Evolutionary conservation across 495 filamentous ascomycete genomes (phyloP).

Genomic region (Annulohypoxylon stygium): DNA sequence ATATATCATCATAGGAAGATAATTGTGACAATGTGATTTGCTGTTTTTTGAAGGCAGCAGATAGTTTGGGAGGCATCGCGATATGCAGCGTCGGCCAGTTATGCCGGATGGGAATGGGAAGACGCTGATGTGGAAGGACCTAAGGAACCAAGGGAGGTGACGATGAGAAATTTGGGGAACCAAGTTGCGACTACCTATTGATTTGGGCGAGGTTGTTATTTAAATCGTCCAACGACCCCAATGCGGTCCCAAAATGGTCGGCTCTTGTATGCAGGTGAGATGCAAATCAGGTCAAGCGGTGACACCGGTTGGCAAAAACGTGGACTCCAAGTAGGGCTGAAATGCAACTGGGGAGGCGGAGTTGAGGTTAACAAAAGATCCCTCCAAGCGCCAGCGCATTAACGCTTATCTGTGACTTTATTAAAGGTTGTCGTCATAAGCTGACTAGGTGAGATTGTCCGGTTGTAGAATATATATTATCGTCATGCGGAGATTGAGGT

Average conservation of each 20-base stretch:
- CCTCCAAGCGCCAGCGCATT: conserved; percentile 35
- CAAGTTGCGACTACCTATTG: not conserved
- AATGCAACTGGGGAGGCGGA: conserved; percentile 34
- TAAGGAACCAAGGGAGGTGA: not conserved
- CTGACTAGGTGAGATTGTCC: conserved; percentile 1
- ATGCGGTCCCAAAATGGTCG: conserved; percentile 20
- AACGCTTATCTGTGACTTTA: conserved; percentile 31
- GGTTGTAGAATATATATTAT: conserved; percentile 35
- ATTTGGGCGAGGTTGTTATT: conserved; percentile 16
- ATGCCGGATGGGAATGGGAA: not conserved
- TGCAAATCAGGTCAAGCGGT: conserved; percentile 23
- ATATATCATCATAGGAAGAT: conserved; percentile 92
- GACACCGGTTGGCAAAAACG: conserved; percentile 24
- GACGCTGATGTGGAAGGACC: conserved; percentile 5
- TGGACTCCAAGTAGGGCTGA: conserved; percentile 31
- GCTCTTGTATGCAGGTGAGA: conserved; percentile 40
- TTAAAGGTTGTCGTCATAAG: conserved; percentile 45
- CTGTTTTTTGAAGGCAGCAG: conserved; percentile 68
- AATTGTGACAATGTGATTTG: conserved; percentile 87
- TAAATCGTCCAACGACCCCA: conserved; percentile 15
- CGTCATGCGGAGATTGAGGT: conserved; percentile 15
- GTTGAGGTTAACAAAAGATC: conserved; percentile 27
- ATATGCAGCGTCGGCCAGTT: conserved; percentile 17
- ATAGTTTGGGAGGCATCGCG: conserved; percentile 59
- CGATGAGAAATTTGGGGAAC: conserved; percentile 1